Percentiles rank a stretch among this genome's conserved stretches.
phyloP scores from a whole-genome alignment of 2,329 filamentous ascomycete species.

The Colletotrichum sp. region DNA sequence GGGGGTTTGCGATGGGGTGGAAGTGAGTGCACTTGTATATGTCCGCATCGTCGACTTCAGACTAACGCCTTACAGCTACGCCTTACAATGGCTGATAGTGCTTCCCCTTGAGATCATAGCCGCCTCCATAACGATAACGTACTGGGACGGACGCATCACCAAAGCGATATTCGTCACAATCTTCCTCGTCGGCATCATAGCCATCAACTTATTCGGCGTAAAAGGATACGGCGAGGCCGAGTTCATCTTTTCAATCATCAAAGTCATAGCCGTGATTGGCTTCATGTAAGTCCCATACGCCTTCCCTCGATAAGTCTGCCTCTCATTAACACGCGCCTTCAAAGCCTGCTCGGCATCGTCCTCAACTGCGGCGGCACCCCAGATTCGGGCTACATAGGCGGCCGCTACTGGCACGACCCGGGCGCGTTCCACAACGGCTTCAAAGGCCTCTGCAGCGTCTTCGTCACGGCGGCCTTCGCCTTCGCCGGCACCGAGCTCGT shows the following conservation, averaged over 20 bases:
- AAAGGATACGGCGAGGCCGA: constrained; percentile 90
- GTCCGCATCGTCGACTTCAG: not conserved
- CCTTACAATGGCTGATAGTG: constrained; percentile 85
- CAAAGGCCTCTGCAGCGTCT: constrained; percentile 80
- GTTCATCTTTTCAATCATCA: constrained; percentile 86
- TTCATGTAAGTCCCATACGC: constrained; percentile 73
- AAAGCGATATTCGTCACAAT: constrained; percentile 82
- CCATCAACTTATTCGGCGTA: constrained; percentile 88
- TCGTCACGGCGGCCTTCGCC: constrained; percentile 78
- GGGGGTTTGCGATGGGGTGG: constrained; percentile 96
- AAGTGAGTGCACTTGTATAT: constrained; percentile 64
- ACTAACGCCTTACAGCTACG: constrained; percentile 62
- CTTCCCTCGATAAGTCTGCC: not conserved
- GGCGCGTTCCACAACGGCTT: constrained; percentile 88
- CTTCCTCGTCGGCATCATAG: constrained; percentile 77
- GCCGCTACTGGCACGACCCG: constrained; percentile 75
- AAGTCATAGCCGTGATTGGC: constrained; percentile 83
- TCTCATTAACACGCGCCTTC: constrained; percentile 2
- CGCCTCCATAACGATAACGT: constrained; percentile 82
- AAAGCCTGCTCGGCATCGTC: constrained; percentile 81
- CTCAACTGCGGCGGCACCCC: constrained; percentile 84
- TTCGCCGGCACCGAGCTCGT: constrained; percentile 80
- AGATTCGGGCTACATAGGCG: constrained; percentile 79
- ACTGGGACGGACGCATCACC: constrained; percentile 72
- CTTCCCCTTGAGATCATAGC: constrained; percentile 87